Evolutionary conservation across 306 rosid genomes (phyloP), one percentile per base, ranked within the genome.

Genomic region (Nissolia schottii): DNA sequence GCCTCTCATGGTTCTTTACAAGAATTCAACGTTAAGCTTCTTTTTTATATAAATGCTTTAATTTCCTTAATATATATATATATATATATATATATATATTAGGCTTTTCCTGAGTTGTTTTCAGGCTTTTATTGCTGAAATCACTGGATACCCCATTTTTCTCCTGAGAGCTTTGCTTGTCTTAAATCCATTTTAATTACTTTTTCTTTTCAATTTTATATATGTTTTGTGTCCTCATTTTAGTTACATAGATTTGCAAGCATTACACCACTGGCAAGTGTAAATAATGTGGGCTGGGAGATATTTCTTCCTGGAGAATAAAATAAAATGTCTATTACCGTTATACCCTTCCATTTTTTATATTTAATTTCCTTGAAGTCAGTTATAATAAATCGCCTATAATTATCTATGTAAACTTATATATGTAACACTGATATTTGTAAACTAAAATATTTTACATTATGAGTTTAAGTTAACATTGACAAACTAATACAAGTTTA

Each of bases 81-180:
- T n/a, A n/a, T n/a, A n/a, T n/a, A n/a, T n/a, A n/a, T n/a, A n/a
- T n/a, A n/a, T n/a, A n/a, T n/a, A n/a, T n/a, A n/a, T n/a, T n/a
- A n/a, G n/a, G n/a, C 79, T 76, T 82, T 67, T 62, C 58, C 84
- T n/a, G 60, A 50, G 29, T 73, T 76, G 64, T 79, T 48, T 64
- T 77, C 87, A 79, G 67, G 34, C 80, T 77, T n/a, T 82, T 64
- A 63, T 58, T 79, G 81, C 87, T 60, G 56, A 54, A 65, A 69
- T 69, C 64, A 70, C 46, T 64, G 59, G 19, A 72, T 19, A 35
- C n/a, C 55, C 35, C 24, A n/a, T n/a, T 37, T 28, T 35, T 67
- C 48, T 70, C n/a, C 14, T 35, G 7, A 34, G 37, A 16, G 64
- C 56, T 77, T 43, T 43, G n/a, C 51, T 45, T 45, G 19, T 3